Percentiles rank a stretch among this genome's conserved stretches.
These are phyloP conservation scores for Leptographium procerum DNA, from an alignment of 2,329 filamentous ascomycete genomes.

Conservation along the genomic window DNA sequence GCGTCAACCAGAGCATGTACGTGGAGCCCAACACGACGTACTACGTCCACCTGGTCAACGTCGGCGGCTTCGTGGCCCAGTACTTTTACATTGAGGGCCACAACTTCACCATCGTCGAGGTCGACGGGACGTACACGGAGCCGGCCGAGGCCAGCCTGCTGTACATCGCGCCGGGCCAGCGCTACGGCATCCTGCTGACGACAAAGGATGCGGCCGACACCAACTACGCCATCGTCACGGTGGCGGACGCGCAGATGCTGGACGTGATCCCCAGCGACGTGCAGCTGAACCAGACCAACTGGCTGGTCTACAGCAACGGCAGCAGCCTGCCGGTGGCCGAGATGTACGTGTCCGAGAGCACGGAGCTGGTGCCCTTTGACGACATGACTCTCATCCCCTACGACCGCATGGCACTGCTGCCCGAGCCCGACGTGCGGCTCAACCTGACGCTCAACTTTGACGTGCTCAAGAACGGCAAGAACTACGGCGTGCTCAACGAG, in stretches of 20 bases:
- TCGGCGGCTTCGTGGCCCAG: constrained; percentile 59
- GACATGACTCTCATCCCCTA: constrained; percentile 61
- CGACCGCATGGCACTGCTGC: constrained; percentile 50
- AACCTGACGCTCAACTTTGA: constrained; percentile 55
- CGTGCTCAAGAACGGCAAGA: constrained; percentile 37
- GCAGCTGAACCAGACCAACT: constrained; percentile 58
- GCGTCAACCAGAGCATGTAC: constrained; percentile 43
- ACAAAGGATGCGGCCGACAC: constrained; percentile 53
- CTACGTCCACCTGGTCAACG: constrained; percentile 50
- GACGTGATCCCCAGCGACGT: constrained; percentile 54
- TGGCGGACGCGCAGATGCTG: constrained; percentile 45
- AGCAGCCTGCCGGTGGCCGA: constrained; percentile 31
- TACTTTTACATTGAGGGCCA: constrained; percentile 58
- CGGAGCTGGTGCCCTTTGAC: constrained; percentile 58
- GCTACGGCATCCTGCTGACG: constrained; percentile 51
- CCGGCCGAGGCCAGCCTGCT: constrained; percentile 48
- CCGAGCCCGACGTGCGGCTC: constrained; percentile 51
- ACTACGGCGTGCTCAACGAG: constrained; percentile 61
- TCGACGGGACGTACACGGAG: constrained; percentile 61
- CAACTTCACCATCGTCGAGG: constrained; percentile 58
- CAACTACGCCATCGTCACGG: constrained; percentile 53
- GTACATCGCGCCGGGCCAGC: constrained; percentile 46
- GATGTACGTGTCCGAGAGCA: constrained; percentile 13
- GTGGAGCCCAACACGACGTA: constrained; percentile 61
- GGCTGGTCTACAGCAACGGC: constrained; percentile 46